Evolutionary conservation across 2,329 filamentous ascomycete species (phyloP).

Genomic region (Colletotrichum endophyticum): DNA sequence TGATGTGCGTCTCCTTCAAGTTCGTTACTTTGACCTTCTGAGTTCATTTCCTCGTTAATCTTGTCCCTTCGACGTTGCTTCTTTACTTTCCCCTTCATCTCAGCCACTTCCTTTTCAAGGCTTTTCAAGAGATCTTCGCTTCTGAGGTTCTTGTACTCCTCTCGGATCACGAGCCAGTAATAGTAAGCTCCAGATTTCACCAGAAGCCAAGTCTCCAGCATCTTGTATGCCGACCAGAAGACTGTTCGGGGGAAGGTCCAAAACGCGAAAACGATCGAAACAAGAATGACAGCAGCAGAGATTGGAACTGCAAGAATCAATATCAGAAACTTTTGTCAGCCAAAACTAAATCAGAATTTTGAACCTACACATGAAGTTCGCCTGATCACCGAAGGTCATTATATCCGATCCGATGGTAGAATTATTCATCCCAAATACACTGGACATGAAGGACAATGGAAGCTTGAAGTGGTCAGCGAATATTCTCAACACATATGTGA

Average conservation of each 20-base stretch:
- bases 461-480: no score
- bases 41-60: no score
- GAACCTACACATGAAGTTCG: slow-evolving; percentile 29
- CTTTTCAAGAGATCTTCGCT: no score
- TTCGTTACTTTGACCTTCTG: no score
- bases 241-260: not conserved
- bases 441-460: slow-evolving; percentile 40
- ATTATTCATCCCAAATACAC: slow-evolving; percentile 44
- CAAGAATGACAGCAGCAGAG: slow-evolving; percentile 19
- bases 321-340: no score
- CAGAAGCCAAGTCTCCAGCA: not conserved
- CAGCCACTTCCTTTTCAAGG: no score
- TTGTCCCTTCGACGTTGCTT: no score
- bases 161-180: not conserved
- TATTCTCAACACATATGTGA: no score
- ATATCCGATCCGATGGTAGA: slow-evolving; percentile 24
- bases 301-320: slow-evolving; percentile 11
- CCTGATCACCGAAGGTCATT: slow-evolving; percentile 21
- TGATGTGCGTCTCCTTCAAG: no score
- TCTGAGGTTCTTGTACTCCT: not conserved
- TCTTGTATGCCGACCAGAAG: not conserved
- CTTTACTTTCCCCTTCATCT: no score
- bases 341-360: no score
- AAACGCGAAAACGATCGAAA: slow-evolving; percentile 22
- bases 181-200: not conserved